phyloP scores from a whole-genome alignment of 2,329 filamentous ascomycete species.

The Fusarium annulatum region DNA sequence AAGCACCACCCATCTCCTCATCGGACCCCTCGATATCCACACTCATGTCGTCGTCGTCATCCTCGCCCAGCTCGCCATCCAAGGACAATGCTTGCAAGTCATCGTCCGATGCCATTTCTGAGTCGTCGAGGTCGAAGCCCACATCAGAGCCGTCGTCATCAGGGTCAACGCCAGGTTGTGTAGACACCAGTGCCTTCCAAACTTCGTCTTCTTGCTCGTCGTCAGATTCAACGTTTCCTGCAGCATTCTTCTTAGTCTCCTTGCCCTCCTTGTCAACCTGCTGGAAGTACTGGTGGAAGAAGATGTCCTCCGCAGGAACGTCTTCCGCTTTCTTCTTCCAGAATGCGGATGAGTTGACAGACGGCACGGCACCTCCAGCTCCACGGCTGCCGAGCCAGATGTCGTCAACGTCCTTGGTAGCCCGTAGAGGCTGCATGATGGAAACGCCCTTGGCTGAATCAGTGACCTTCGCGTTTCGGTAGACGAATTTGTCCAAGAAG shows the following conservation, averaged over 20 bases:
- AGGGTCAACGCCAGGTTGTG: conserved; percentile 72
- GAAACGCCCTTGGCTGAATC: conserved; percentile 78
- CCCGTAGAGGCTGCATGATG: conserved; percentile 92
- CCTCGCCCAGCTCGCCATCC: conserved; percentile 60
- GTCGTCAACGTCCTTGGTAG: conserved; percentile 63
- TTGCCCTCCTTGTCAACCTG: conserved; percentile 73
- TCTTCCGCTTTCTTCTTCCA: conserved; percentile 92
- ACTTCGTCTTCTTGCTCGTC: conserved; percentile 82
- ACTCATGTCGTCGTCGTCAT: conserved; percentile 56
- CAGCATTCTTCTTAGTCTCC: conserved; percentile 63
- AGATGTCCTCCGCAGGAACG: conserved; percentile 90
- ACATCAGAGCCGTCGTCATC: conserved; percentile 63
- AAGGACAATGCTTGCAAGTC: conserved; percentile 53
- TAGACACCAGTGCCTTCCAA: conserved; percentile 89
- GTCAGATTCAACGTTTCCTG: conserved; percentile 57
- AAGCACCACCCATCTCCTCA: conserved; percentile 58
- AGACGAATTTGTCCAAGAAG: conserved; percentile 98
- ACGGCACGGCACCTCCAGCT: conserved; percentile 49
- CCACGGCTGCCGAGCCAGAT: conserved; percentile 66
- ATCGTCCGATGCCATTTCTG: conserved; percentile 61
- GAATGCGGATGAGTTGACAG: conserved; percentile 88
- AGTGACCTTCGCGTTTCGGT: conserved; percentile 86
- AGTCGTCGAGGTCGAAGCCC: conserved; percentile 61
- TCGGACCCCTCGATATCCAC: conserved; percentile 55
- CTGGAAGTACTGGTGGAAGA: conserved; percentile 98